Conservation (phyloP, 1,284 basidiomycete genomes). For the Rhodotorula sp. region DNA sequence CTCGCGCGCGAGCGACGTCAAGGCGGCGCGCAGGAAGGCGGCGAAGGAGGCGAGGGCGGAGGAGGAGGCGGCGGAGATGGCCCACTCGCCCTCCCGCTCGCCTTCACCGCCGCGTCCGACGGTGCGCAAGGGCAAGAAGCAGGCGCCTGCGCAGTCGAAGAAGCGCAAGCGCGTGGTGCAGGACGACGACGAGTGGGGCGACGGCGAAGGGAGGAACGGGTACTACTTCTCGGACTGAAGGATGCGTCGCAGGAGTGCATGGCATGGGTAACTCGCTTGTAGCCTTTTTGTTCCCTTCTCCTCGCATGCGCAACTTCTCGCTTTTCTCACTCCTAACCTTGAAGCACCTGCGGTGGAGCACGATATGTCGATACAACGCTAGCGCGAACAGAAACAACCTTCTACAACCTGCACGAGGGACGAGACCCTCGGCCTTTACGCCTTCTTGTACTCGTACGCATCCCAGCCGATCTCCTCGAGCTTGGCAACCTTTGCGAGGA, state of each 20-base stretch:
- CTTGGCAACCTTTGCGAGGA: slow-evolving; percentile 76
- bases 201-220: too few species aligned
- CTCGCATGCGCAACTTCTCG: background rate
- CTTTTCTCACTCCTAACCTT: background rate
- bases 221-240: too few species aligned
- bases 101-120: too few species aligned
- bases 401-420: background rate
- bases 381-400: background rate
- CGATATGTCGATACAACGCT: too few species aligned
- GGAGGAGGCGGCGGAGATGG: background rate
- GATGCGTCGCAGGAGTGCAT: too few species aligned
- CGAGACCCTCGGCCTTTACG: background rate
- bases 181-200: too few species aligned
- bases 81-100: background rate
- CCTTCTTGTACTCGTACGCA: slow-evolving; percentile 57
- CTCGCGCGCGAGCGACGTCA: background rate
- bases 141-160: too few species aligned
- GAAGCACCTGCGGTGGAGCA: too few species aligned
- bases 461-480: slow-evolving; percentile 84
- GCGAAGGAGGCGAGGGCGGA: background rate
- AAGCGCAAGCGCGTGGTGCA: too few species aligned
- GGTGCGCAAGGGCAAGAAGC: too few species aligned
- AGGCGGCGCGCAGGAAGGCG: background rate
- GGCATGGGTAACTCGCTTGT: too few species aligned
- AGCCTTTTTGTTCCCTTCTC: too few species aligned